A percentile compares a stretch with the other conserved stretches of the same genome.
These are phyloP conservation scores for Thalassiosira mediterranea DNA, from an alignment of 352 stramenopile genomes.

Conservation along the genomic window DNA sequence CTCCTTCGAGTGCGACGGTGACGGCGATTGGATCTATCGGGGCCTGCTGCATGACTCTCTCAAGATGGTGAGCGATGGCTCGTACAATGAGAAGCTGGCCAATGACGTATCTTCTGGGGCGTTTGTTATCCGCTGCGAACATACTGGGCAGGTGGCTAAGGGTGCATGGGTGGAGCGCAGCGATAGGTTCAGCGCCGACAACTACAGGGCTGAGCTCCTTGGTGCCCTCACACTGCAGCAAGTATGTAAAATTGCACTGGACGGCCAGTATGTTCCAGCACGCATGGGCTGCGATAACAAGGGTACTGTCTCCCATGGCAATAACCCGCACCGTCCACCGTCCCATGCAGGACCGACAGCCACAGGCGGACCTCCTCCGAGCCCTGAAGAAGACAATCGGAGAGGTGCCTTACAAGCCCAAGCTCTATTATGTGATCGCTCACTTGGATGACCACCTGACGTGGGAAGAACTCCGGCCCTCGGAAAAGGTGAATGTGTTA, in stretches of 20 bases:
- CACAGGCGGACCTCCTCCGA: slow-evolving; percentile 9
- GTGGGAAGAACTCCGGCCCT: background rate
- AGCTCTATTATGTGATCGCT: slow-evolving; percentile 5
- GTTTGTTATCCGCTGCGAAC: background rate
- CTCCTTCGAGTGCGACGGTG: slow-evolving; percentile 10
- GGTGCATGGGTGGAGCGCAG: too few species aligned
- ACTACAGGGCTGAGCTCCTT: too few species aligned
- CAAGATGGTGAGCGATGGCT: slow-evolving; percentile 9
- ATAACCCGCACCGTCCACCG: background rate
- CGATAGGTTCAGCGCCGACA: too few species aligned
- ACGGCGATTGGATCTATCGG: slow-evolving; percentile 25
- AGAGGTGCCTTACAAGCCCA: background rate
- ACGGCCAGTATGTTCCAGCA: background rate
- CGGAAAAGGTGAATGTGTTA: slow-evolving; percentile 12
- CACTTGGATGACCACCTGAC: background rate
- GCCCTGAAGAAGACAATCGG: slow-evolving; percentile 2
- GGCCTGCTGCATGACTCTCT: background rate
- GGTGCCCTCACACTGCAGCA: too few species aligned
- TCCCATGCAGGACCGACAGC: slow-evolving; percentile 2
- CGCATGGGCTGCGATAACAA: slow-evolving; percentile 16
- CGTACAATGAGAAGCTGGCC: slow-evolving; percentile 1
- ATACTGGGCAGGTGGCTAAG: background rate
- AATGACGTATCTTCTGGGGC: slow-evolving; percentile 11
- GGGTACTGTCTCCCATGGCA: slow-evolving; percentile 18
- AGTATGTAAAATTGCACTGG: too few species aligned